A percentile compares a stretch with the other conserved stretches of the same genome.
These are phyloP conservation scores for Colletotrichum endophyticum DNA, from an alignment of 2,329 filamentous ascomycete species.

Conservation along the genomic window DNA sequence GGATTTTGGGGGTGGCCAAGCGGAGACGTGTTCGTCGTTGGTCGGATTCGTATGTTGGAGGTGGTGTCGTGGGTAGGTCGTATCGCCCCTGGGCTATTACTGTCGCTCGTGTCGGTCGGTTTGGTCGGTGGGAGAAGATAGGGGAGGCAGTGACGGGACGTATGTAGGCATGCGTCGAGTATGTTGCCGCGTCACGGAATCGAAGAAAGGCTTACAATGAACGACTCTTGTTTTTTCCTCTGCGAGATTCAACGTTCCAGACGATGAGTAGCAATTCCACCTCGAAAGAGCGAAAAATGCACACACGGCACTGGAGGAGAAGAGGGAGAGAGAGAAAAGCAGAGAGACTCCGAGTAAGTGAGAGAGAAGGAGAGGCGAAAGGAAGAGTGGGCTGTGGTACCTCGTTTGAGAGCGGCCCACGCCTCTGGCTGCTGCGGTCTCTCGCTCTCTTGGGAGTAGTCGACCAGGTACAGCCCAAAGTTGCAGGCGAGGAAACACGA, in stretches of 20 bases:
- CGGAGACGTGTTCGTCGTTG: constrained; percentile 1
- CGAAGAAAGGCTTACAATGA: constrained; percentile 18
- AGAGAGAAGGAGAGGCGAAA: constrained; percentile 16
- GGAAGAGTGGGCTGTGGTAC: constrained; percentile 12
- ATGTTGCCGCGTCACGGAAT: constrained; percentile 18
- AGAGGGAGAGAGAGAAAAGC: constrained; percentile 8
- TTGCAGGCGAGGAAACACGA: constrained; percentile 22
- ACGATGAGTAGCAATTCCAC: constrained; percentile 24
- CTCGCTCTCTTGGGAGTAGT: background rate
- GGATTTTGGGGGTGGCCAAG: constrained; percentile 25
- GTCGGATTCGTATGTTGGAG: background rate
- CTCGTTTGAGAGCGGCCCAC: background rate
- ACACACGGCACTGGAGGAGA: constrained; percentile 14
- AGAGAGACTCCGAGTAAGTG: background rate
- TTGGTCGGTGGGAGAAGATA: background rate
- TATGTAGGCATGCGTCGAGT: background rate
- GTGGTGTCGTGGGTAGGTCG: constrained; percentile 14
- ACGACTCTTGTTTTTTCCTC: constrained; percentile 8
- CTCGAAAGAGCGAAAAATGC: constrained; percentile 22
- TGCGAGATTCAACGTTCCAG: constrained; percentile 25
- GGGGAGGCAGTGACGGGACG: background rate
- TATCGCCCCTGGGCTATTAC: constrained; percentile 17
- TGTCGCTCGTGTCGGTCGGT: constrained; percentile 15
- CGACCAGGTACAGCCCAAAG: constrained; percentile 11
- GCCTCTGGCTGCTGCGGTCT: background rate